These are phyloP conservation scores for Capsella rubella DNA, from an alignment of 441 rosid species.

Conservation along the genomic window DNA sequence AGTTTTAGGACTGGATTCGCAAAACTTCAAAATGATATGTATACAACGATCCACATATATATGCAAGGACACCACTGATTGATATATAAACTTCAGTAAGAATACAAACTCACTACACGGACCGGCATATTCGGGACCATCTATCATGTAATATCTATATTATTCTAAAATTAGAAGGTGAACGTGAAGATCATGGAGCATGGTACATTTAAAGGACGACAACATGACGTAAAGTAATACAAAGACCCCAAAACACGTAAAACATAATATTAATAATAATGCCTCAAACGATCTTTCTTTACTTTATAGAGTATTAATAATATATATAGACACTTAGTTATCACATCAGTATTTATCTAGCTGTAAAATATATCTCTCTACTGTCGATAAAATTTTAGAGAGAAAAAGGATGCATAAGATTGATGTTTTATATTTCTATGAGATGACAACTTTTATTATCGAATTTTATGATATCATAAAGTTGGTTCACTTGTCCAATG, in stretches of 20 bases:
- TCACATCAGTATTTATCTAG: background rate
- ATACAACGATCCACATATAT: too few relatives aligned
- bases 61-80: too few relatives aligned
- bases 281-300: conserved; percentile 7
- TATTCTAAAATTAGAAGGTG: conserved; percentile 34
- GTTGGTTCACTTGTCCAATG: conserved; percentile 31
- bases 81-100: too few relatives aligned
- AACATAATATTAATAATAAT: conserved; percentile 21
- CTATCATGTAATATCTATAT: background rate
- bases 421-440: background rate
- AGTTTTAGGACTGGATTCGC: too few relatives aligned
- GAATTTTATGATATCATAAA: background rate
- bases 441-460: background rate
- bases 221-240: conserved; percentile 33
- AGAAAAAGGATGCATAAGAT: too few relatives aligned
- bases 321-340: background rate
- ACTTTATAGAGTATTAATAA: background rate
- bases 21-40: background rate
- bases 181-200: conserved; percentile 37
- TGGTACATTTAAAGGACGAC: conserved; percentile 28
- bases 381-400: background rate
- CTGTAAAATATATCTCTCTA: background rate
- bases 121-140: conserved; percentile 37
- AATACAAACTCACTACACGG: conserved; percentile 29
- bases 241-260: conserved; percentile 24